These are phyloP conservation scores for Dipodascopsis uninucleata DNA, from an alignment of 805 yeast species.

Conservation along the genomic window DNA sequence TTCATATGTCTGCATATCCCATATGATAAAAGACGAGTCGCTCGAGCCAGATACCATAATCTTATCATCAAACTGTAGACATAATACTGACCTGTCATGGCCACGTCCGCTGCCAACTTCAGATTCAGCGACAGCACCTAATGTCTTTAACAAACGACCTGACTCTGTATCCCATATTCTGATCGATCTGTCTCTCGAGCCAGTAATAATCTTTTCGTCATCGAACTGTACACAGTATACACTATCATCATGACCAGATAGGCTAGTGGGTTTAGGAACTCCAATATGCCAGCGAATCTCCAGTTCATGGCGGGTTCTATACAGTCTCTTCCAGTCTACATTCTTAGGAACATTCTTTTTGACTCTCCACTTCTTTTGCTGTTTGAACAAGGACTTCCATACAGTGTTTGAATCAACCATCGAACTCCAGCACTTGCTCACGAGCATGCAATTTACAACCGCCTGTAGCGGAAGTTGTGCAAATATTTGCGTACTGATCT, in stretches of 20 bases:
- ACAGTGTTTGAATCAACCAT: conserved; percentile 6
- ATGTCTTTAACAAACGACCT: conserved; percentile 22
- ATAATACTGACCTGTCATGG: conserved; percentile 37
- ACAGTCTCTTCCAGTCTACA: conserved; percentile 31
- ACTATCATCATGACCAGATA: conserved; percentile 74
- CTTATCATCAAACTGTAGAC: conserved; percentile 32
- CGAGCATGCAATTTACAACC: conserved; percentile 16
- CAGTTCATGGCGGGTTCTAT: conserved; percentile 28
- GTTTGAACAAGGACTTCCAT: conserved; percentile 19
- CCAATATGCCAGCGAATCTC: conserved; percentile 34
- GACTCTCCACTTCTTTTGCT: conserved; percentile 12
- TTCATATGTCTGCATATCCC: conserved; percentile 30
- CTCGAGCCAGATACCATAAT: conserved; percentile 38
- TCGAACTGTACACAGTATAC: conserved; percentile 77
- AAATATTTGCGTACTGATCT: conserved; percentile 20
- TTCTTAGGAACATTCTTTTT: conserved; percentile 5
- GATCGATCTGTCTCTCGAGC: conserved; percentile 50
- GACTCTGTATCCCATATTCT: conserved; percentile 37
- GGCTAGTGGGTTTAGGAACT: conserved; percentile 20
- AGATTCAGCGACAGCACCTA: conserved; percentile 12
- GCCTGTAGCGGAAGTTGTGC: conserved; percentile 7
- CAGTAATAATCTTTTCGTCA: conserved; percentile 64
- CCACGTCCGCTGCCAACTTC: conserved; percentile 5
- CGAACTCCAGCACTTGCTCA: conserved; percentile 17
- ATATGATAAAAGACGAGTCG: conserved; percentile 36